Evolutionary conservation across 768 basidiomycete genomes (phyloP), one percentile per base, ranked within the genome.

Genomic region (Tephrocybe sp.): DNA sequence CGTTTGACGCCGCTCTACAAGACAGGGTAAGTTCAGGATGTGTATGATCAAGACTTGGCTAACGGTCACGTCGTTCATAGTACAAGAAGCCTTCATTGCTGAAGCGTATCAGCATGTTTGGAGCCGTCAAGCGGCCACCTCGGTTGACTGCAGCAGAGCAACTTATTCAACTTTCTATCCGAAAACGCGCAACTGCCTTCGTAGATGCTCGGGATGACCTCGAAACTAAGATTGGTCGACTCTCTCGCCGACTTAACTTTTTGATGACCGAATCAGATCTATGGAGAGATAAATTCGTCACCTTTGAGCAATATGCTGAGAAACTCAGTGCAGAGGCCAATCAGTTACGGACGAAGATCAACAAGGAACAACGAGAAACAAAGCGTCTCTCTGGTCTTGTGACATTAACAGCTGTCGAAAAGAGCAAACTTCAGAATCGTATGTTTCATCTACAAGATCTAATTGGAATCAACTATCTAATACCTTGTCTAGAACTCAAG

Each of bases 301-400:
- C 89, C 12, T 96, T 97, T 57, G 94, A 97, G 66, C 86, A 87
- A 66, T 94, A 95, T 63, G 93, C 94, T 7, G 93, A 95, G 72
- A 87, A 89, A 61, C 77, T 97, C 25, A 91, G 89, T 58, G 77
- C 75, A 15, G 94, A 97, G 68, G 92, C 93, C 30, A 82, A 80
- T 26, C 91, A 96, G 50, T 72, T 97, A 56, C 78, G 92, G 56
- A 67, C 80, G 24, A 94, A 92, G 74, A 93, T 96, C 64, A 91
- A 90, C 65, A 89, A 87, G 70, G 93, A 96, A 68, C 89, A 92
- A 64, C 76, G 84, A 51, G 93, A 96, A 71, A 90, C 91, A 24
- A 91, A 86, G 69, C 73, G 94, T 44, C 68, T 97, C 52, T 87
- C 88, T 56, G 87, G 89, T 44, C 74, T 90, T 26, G 82, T 92